Evolutionary conservation across 2,329 filamentous ascomycete genomes (phyloP), one percentile per base, ranked within the genome.

Genomic region (Colletotrichum scovillei): DNA sequence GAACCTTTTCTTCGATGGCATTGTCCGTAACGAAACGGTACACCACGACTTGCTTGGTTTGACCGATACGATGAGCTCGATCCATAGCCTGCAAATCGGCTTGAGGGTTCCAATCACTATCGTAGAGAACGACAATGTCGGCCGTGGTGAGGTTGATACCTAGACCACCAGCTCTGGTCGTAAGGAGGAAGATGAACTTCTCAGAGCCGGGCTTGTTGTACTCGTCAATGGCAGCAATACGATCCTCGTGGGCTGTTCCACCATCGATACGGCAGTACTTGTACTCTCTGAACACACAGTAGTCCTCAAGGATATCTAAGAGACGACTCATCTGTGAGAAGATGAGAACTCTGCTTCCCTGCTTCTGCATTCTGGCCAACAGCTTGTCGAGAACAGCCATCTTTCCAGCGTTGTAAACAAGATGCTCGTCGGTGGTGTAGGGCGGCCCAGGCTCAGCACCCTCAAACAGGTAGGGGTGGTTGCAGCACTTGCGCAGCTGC

Each of bases 271-370:
- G 94, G 83, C 95, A 98, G 85, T 99, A 99, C 75, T 97, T 93
- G 85, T 94, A 98, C 38, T 95, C 92, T 71, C 95, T 91, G 88
- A 99, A 98, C 57, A 98, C 95, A 76, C 96, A 98, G 83, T 99
- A 99, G 82, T 99, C 97, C 81, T 99, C 97, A 19, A 99, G 89
- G 66, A 99, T 99, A 80, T 99, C 97, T 55, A 99, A 87, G 52
- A 98, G 89, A 89, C 97, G 94, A 79, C 95, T 98, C 97, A 99
- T 99, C 80, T 99, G 97, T 0, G 97, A 99, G 86, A 99, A 99
- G 78, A 99, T 98, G 69, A 99, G 90, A n/a, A 99, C 95, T 76
- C 97, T 91, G 80, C 95, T 98, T 55, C 95, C 97, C 80, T 98
- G 93, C 59, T 89, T 90, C 82, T 95, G 89, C 86, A 99, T 91